phyloP scores from a whole-genome alignment of 768 basidiomycete species.

The Mycena vitilis region DNA sequence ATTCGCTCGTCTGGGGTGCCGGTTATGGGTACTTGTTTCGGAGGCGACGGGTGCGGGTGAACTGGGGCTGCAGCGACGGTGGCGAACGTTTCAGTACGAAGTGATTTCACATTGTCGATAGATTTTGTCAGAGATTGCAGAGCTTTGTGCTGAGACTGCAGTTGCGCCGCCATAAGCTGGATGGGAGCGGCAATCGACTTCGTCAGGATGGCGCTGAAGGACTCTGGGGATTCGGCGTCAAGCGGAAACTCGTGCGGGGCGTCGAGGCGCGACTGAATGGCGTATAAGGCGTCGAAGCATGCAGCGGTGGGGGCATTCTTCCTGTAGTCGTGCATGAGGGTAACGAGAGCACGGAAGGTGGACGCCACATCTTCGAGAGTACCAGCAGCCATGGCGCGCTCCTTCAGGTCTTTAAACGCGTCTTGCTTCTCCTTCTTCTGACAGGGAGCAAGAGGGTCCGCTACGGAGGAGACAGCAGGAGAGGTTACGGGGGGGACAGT shows the following conservation, averaged over 20 bases:
- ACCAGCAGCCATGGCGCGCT: not conserved
- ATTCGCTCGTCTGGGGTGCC: conserved; percentile 1
- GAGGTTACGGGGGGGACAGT: not conserved
- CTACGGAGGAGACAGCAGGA: not conserved
- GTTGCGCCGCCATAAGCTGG: not conserved
- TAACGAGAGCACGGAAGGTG: not conserved
- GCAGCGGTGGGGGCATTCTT: not conserved
- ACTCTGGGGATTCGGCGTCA: not conserved
- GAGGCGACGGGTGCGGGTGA: not conserved
- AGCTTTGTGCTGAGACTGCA: conserved; percentile 12
- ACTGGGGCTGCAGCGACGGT: not conserved
- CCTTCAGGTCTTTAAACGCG: not conserved
- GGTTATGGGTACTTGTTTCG: not conserved
- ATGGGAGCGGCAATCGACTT: not conserved
- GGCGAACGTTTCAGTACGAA: not conserved
- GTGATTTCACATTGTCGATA: not conserved
- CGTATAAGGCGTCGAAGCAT: not conserved
- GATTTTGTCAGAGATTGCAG: conserved; percentile 6
- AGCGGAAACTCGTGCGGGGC: not conserved
- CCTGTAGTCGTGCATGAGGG: not conserved
- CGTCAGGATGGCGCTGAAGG: conserved; percentile 7
- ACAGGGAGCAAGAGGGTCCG: not conserved
- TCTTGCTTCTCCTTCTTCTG: conserved; percentile 3
- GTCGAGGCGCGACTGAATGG: not conserved
- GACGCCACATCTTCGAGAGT: not conserved